Conservation (phyloP, 768 basidiomycete species). For the Symmetrospora coprosmae region DNA sequence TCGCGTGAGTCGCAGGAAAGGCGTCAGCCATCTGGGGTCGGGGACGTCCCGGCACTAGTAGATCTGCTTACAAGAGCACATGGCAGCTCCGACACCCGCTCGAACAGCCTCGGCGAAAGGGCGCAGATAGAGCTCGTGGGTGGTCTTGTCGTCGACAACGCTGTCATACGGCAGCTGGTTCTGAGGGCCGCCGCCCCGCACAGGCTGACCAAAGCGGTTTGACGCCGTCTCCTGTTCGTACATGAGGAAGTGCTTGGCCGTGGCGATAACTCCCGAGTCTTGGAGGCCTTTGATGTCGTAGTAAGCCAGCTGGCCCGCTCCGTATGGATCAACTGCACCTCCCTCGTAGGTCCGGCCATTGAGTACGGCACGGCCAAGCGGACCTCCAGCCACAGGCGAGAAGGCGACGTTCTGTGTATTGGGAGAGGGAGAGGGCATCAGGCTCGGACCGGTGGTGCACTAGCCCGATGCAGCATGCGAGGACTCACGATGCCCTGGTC, state of each 20-base stretch:
- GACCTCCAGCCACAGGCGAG: neutral
- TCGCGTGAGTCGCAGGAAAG: neutral
- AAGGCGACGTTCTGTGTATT: too few relatives aligned
- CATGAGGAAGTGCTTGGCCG: constrained; percentile 10
- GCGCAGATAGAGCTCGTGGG: constrained; percentile 37
- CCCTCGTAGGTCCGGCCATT: neutral
- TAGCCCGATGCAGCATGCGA: neutral
- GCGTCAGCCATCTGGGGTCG: neutral
- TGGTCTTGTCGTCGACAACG: constrained; percentile 34
- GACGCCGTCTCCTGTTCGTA: constrained; percentile 41
- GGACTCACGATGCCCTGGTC: constrained; percentile 55
- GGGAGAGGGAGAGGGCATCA: too few relatives aligned
- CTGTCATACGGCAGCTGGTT: constrained; percentile 39
- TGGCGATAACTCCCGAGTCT: constrained; percentile 25
- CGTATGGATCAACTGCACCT: neutral
- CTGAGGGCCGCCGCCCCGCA: constrained; percentile 28
- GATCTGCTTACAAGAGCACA: constrained; percentile 30
- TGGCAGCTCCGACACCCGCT: constrained; percentile 36
- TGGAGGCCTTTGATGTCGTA: constrained; percentile 29
- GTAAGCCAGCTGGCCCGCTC: neutral
- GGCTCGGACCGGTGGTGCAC: constrained; percentile 50
- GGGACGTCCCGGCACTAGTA: neutral
- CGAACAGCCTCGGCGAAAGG: constrained; percentile 37
- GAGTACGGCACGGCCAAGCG: neutral
- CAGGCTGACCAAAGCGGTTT: constrained; percentile 36